A percentile compares a stretch with the other conserved stretches of the same genome.
phyloP scores from a whole-genome alignment of 2,329 filamentous ascomycete species.

The Arthrobotrys entomopaga region DNA sequence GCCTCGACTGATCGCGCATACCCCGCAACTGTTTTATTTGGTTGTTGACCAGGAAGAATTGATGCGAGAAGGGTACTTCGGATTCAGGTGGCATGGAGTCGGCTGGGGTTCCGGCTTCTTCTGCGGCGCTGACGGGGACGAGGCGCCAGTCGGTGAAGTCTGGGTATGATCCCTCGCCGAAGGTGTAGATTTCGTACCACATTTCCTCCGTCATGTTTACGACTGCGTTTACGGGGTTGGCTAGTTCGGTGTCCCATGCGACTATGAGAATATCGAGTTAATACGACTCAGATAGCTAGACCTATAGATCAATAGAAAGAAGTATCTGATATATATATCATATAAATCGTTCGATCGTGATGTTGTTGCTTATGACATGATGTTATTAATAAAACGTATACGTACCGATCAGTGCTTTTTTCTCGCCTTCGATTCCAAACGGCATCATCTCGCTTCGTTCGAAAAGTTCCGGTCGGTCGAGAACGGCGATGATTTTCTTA shows the following conservation, averaged over 20 bases:
- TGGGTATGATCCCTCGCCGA: neutral
- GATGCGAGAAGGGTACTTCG: neutral
- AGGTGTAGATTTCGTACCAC: neutral
- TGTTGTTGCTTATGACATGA: neutral
- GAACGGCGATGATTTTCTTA: neutral
- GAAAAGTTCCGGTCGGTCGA: slow-evolving; percentile 2
- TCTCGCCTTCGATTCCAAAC: slow-evolving; percentile 2
- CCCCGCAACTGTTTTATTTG: neutral
- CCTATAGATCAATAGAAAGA: neutral
- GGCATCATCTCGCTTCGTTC: neutral
- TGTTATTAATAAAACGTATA: neutral
- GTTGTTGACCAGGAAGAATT: slow-evolving; percentile 8
- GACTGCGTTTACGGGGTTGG: slow-evolving; percentile 1
- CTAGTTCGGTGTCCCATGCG: neutral
- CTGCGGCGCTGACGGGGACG: slow-evolving; percentile 1
- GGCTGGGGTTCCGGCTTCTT: neutral
- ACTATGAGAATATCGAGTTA: neutral
- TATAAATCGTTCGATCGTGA: neutral
- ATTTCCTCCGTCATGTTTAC: neutral
- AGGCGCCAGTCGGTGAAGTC: slow-evolving; percentile 12
- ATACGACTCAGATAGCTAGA: too few relatives aligned
- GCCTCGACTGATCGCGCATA: neutral
- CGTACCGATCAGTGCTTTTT: slow-evolving; percentile 6
- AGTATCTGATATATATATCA: neutral
- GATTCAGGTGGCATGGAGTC: neutral